Evolutionary conservation across 1,139 yeast genomes (phyloP), one percentile per base, ranked within the genome.

Genomic region (Debaryomyces fabryi): DNA sequence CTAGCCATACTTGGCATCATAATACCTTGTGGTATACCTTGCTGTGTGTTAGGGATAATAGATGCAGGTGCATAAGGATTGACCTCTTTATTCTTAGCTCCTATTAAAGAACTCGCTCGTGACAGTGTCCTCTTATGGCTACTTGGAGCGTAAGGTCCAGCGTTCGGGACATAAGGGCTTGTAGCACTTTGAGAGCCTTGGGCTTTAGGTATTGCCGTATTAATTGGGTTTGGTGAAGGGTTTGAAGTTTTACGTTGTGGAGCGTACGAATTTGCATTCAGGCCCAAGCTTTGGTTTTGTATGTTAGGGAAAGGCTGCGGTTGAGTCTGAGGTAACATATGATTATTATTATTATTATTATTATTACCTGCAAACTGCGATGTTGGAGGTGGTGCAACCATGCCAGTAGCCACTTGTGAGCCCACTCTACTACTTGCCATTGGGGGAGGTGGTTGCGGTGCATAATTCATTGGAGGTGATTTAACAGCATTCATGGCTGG

Each of bases 111-210:
- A 52, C 69, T 71, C 1, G 76, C 74, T 49, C 81, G 60, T 4
- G 79, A 74, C 55, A 74, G 79, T 1, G 72, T 63, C 48, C 70
- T 60, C 25, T 62, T 64, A 45, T 70, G 70, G 42, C 57, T 60
- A 46, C 65, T 65, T 6, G 81, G 81, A 4, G 76, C 80, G 52
- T 76, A 76, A 1, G 79, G 80, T 2, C 81, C 81, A 4, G 74
- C 68, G 47, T 68, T 68, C 0, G 81, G 81, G 20, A 76, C 76
- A 53, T 76, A 76, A 1, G 79, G 79, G 51, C 78, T 74, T 2
- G 67, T 57, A 0, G 65, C 60, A 9, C 67, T 58, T 43, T 58
- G 58, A 3, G 57, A 43, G 9, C 57, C 58, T 21, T 46, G 53
- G 10, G 16, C 34, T 25, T 39, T 39, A 9, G 51, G 42, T 12